A percentile compares a stretch with the other conserved stretches of the same genome.
Conservation (phyloP, 352 stramenopile species). For the Globisporangium acanthophoron region DNA sequence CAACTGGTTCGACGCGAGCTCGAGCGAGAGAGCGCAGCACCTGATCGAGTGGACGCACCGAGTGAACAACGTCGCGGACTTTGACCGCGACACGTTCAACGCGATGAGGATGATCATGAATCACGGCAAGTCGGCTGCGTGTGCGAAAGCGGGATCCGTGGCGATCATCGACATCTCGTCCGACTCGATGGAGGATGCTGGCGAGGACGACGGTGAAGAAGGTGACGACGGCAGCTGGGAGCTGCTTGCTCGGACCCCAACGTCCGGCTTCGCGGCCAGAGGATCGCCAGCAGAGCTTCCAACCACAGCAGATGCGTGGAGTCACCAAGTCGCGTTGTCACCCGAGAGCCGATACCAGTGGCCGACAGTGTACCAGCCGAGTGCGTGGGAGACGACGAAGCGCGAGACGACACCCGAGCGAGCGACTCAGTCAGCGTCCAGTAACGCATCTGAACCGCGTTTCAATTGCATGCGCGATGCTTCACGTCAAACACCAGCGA, state of each 20-base stretch:
- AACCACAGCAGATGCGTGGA: too few relatives aligned
- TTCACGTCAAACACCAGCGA: too few relatives aligned
- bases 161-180: slow-evolving; percentile 4
- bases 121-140: neutral
- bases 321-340: too few relatives aligned
- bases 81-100: slow-evolving; percentile 1
- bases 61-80: slow-evolving; percentile 1
- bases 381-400: neutral
- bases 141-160: neutral
- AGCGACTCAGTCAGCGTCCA: too few relatives aligned
- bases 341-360: neutral
- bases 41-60: slow-evolving; percentile 1
- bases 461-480: too few relatives aligned
- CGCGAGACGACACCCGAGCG: neutral
- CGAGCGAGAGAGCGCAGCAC: neutral
- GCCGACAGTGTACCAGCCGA: neutral
- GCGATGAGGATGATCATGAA: neutral
- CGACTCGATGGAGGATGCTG: neutral
- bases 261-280: too few relatives aligned
- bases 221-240: slow-evolving; percentile 1
- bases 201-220: neutral
- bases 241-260: neutral
- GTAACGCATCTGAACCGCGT: too few relatives aligned
- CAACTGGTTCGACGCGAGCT: slow-evolving; percentile 7
- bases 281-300: too few relatives aligned